A percentile compares a stretch with the other conserved stretches of the same genome.
These are phyloP conservation scores for Hanseniaspora pseudoguilliermondii DNA, from an alignment of 805 yeast species.

Conservation along the genomic window DNA sequence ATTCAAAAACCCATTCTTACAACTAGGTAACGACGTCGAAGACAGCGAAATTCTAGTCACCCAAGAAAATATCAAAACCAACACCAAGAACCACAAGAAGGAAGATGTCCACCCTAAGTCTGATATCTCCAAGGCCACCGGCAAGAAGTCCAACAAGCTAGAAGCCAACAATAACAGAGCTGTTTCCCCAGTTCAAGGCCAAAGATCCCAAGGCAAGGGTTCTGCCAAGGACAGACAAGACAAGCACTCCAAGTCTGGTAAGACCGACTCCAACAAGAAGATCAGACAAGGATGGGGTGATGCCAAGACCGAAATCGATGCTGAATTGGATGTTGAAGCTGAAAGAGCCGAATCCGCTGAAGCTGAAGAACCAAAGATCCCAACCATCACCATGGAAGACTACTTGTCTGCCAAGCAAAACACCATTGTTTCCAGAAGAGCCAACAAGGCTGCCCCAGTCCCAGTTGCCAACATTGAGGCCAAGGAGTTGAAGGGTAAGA, in stretches of 20 bases:
- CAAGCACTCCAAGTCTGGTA: conserved; percentile 78
- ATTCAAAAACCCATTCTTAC: conserved; percentile 52
- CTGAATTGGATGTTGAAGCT: conserved; percentile 30
- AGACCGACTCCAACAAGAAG: conserved; percentile 74
- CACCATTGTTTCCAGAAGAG: conserved; percentile 12
- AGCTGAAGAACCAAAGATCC: conserved; percentile 36
- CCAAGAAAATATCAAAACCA: conserved; percentile 68
- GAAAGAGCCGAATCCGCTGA: conserved; percentile 36
- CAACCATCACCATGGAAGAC: conserved; percentile 65
- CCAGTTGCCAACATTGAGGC: conserved; percentile 30
- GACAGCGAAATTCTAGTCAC: conserved; percentile 45
- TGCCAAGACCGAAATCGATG: conserved; percentile 53
- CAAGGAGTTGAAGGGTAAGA: conserved; percentile 33
- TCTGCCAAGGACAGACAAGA: conserved; percentile 47
- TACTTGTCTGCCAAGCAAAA: conserved; percentile 57
- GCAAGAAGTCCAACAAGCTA: conserved; percentile 51
- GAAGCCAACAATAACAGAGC: conserved; percentile 55
- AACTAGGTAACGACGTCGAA: conserved; percentile 80
- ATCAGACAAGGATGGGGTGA: conserved; percentile 83
- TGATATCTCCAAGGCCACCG: conserved; percentile 57
- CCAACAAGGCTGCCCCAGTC: conserved; percentile 37
- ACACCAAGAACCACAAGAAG: conserved; percentile 74
- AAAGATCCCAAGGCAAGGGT: conserved; percentile 41
- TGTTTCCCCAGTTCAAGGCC: conserved; percentile 38
- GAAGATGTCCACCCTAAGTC: conserved; percentile 75